Percentiles rank a stretch among this genome's conserved stretches.
Evolutionary conservation across 129 eudicot genomes (phyloP).

Genomic region (Flaveria robusta): DNA sequence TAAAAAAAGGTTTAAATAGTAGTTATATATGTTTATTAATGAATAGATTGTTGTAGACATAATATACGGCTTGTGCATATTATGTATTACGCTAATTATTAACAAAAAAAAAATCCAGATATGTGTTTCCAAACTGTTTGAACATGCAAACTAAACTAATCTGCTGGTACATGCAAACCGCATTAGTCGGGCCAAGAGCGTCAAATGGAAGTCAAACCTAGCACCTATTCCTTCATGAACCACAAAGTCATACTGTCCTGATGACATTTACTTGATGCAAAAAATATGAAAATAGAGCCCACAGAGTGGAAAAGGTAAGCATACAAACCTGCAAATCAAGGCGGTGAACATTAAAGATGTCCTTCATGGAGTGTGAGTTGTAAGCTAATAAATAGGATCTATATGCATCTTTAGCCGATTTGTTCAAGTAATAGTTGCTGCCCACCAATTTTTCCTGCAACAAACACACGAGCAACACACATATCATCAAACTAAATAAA

Average conservation of each 20-base stretch:
- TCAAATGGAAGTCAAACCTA: background rate
- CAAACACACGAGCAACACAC: conserved; percentile 1
- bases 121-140: background rate
- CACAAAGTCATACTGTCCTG: background rate
- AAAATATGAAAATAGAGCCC: background rate
- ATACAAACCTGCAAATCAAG: conserved; percentile 76
- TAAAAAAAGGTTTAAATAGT: too few species aligned
- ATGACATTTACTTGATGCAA: background rate
- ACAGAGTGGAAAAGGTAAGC: background rate
- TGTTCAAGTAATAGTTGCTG: conserved; percentile 72
- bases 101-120: background rate
- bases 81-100: background rate
- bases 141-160: background rate
- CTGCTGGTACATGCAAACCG: background rate
- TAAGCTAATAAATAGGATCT: conserved; percentile 78
- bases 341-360: conserved; percentile 78
- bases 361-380: conserved; percentile 90
- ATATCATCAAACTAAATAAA: background rate
- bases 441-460: conserved; percentile 82
- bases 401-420: conserved; percentile 91
- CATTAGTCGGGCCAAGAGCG: background rate
- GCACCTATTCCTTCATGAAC: background rate
- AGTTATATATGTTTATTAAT: background rate
- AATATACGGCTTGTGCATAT: background rate
- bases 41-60: background rate